phyloP scores from a whole-genome alignment of 2,329 filamentous ascomycete species.

The Ceratocystis albifundus region DNA sequence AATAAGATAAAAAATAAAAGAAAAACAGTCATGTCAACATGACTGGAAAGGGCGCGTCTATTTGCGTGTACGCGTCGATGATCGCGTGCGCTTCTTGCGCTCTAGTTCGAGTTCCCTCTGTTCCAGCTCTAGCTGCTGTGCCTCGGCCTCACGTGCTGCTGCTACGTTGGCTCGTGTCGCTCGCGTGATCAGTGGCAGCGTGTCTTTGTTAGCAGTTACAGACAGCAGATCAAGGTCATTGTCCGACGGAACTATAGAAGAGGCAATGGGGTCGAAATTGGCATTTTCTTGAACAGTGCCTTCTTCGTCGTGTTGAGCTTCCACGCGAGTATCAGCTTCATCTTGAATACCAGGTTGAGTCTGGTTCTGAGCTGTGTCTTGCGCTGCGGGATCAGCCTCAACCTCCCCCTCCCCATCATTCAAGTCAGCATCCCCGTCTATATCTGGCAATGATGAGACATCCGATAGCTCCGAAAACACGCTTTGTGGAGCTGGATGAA shows the following conservation, averaged over 20 bases:
- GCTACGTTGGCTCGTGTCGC: constrained; percentile 20
- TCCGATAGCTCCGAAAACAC: constrained; percentile 20
- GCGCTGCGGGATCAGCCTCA: constrained; percentile 25
- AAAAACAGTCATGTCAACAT: neutral
- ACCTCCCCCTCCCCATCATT: neutral
- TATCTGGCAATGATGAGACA: constrained; percentile 17
- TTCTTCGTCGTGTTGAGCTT: neutral
- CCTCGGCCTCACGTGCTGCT: constrained; percentile 12
- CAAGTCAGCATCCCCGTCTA: constrained; percentile 11
- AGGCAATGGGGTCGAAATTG: no score
- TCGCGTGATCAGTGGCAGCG: neutral
- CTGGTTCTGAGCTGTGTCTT: neutral
- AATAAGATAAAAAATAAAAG: constrained; percentile 8
- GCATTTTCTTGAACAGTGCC: neutral
- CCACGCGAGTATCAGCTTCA: neutral
- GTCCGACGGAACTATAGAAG: no score
- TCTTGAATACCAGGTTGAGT: neutral
- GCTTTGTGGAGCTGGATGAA: constrained; percentile 21
- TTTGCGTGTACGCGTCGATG: constrained; percentile 24
- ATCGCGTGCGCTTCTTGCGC: constrained; percentile 25
- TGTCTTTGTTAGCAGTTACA: no score
- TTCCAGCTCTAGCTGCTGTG: neutral
- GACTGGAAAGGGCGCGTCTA: constrained; percentile 13
- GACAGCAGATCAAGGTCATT: no score
- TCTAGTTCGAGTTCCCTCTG: neutral